Percentiles rank a stretch among this genome's conserved stretches.
Conservation (phyloP, 139 green algal species). For the Tetradesmus lagerheimii region DNA sequence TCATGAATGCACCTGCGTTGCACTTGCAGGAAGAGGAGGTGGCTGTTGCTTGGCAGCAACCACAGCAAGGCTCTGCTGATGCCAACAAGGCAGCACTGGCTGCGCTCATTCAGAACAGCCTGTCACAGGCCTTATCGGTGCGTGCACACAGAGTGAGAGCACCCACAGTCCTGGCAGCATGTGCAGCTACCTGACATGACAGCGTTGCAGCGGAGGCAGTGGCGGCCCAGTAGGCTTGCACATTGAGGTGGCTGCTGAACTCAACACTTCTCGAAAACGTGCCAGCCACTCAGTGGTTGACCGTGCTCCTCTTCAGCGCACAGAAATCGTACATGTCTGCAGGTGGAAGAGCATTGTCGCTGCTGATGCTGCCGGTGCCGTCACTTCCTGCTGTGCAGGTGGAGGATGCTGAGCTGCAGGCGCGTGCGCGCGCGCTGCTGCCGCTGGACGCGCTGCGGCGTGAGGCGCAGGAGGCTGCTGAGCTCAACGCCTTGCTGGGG, state of each 20-base stretch:
- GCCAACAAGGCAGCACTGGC: neutral
- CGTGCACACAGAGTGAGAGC: neutral
- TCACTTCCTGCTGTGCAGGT: neutral
- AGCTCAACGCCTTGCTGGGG: constrained; percentile 52
- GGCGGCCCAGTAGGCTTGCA: no score
- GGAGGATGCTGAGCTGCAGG: constrained; percentile 11
- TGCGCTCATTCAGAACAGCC: neutral
- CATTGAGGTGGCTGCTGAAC: no score
- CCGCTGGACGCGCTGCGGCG: constrained; percentile 55
- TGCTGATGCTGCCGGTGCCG: neutral
- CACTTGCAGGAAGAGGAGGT: constrained; percentile 8
- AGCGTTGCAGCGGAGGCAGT: no score
- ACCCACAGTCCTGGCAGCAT: neutral
- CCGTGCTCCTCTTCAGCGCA: no score
- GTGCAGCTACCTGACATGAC: no score
- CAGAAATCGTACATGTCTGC: no score
- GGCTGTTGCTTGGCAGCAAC: neutral
- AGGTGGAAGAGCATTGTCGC: no score
- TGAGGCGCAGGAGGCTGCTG: constrained; percentile 47
- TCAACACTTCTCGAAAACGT: no score
- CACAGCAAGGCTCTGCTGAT: neutral
- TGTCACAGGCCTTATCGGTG: neutral
- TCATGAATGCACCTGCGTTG: no score
- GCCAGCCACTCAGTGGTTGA: no score
- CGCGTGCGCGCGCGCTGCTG: constrained; percentile 58